phyloP scores from a whole-genome alignment of 129 eudicot species.

The Daucus carota region DH1_v3.0 NC_030382.2:42271001-42271500 shows the following conservation, averaged over 20 bases:
- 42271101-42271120: not conserved
- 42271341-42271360: not conserved
- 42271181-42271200: constrained; percentile 1
- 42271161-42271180: not conserved
- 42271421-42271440: constrained; percentile 19
- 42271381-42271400: not conserved
- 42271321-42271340: not conserved
- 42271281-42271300: not conserved
- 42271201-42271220: not conserved
- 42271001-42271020: not conserved
- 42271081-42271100: not conserved
- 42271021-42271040: not conserved
- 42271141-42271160: not conserved
- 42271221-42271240: not conserved
- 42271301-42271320: not conserved
- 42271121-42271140: not conserved
- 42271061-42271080: not conserved
- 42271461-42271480: constrained; percentile 61
- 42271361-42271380: not conserved
- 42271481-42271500: constrained; percentile 90
- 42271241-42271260: not conserved
- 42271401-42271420: not conserved
- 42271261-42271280: not conserved
- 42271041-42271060: not conserved
- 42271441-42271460: constrained; percentile 72